phyloP scores from a whole-genome alignment of 768 basidiomycete genomes.

The Suillus discolor region DNA sequence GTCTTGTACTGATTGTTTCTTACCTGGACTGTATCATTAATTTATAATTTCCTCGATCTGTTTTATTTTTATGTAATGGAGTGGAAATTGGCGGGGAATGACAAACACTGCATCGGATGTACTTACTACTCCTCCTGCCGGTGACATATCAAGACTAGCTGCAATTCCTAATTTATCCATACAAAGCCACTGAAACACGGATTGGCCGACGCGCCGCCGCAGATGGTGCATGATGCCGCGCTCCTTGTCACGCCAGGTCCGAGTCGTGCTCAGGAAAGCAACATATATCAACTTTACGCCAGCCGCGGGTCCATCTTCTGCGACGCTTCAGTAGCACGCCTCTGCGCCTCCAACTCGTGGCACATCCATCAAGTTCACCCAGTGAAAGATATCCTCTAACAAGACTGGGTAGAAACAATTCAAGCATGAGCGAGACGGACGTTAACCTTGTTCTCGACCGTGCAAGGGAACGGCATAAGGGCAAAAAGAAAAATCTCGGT shows the following conservation, averaged over 20 bases:
- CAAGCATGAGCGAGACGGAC: conserved; percentile 61
- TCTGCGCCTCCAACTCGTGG: conserved; percentile 60
- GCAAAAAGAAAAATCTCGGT: conserved; percentile 59
- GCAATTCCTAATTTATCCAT: background rate
- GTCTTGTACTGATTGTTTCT: background rate
- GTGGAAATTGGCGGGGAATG: background rate
- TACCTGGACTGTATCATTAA: background rate
- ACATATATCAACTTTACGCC: conserved; percentile 19
- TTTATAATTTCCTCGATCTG: background rate
- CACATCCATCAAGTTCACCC: conserved; percentile 48
- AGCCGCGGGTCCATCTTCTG: conserved; percentile 20
- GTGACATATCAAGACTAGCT: background rate
- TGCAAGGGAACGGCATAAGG: conserved; percentile 45
- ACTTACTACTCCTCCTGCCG: no score
- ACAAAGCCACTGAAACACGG: background rate
- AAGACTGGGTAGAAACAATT: conserved; percentile 51
- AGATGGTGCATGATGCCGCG: no score
- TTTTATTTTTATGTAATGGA: no score
- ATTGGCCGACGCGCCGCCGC: conserved; percentile 1
- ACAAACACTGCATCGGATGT: background rate
- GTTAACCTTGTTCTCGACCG: conserved; percentile 46
- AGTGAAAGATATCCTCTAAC: conserved; percentile 30
- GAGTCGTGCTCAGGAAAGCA: conserved; percentile 9
- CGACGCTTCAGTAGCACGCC: conserved; percentile 58
- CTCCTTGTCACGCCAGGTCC: conserved; percentile 25